A percentile compares a stretch with the other conserved stretches of the same genome.
Evolutionary conservation across 2,329 filamentous ascomycete species (phyloP).

Genomic region (Colletotrichum lini): DNA sequence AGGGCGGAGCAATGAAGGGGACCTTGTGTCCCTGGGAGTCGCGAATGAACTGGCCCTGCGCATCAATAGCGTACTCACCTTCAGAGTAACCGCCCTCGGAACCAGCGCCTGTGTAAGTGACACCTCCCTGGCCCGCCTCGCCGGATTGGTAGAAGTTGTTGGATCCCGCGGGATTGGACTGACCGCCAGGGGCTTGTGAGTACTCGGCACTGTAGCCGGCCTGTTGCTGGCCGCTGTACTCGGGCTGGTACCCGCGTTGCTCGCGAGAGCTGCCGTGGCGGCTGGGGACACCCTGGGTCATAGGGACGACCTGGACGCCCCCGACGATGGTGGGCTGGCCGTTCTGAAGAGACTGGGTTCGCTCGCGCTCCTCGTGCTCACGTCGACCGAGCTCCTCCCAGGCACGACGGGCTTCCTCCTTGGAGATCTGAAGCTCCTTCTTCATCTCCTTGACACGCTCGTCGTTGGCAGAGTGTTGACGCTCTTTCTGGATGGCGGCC

Average conservation of each 20-base stretch:
- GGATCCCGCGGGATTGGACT: slow-evolving; percentile 53
- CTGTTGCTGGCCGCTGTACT: slow-evolving; percentile 48
- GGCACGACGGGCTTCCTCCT: slow-evolving; percentile 93
- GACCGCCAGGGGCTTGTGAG: slow-evolving; percentile 59
- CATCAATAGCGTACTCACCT: slow-evolving; percentile 80
- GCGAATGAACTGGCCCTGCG: slow-evolving; percentile 71
- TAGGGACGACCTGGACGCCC: slow-evolving; percentile 95
- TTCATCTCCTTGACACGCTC: slow-evolving; percentile 91
- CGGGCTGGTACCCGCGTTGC: slow-evolving; percentile 48
- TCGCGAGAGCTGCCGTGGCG: slow-evolving; percentile 64
- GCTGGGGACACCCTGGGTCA: slow-evolving; percentile 79
- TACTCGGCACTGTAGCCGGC: slow-evolving; percentile 54
- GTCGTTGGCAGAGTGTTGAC: slow-evolving; percentile 78
- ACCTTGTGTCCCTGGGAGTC: slow-evolving; percentile 75
- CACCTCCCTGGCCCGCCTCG: slow-evolving; percentile 33
- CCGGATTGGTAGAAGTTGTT: slow-evolving; percentile 44
- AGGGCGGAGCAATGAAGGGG: slow-evolving; percentile 62
- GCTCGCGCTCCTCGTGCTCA: slow-evolving; percentile 93
- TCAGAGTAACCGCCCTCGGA: slow-evolving; percentile 77
- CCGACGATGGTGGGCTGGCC: slow-evolving; percentile 92
- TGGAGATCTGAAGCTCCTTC: slow-evolving; percentile 93
- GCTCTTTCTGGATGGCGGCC: slow-evolving; percentile 76
- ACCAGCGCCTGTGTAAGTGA: slow-evolving; percentile 44
- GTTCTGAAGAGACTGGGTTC: slow-evolving; percentile 86
- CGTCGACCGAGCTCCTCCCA: slow-evolving; percentile 97